phyloP scores from a whole-genome alignment of 768 basidiomycete species.

The Serendipita sp. region DNA sequence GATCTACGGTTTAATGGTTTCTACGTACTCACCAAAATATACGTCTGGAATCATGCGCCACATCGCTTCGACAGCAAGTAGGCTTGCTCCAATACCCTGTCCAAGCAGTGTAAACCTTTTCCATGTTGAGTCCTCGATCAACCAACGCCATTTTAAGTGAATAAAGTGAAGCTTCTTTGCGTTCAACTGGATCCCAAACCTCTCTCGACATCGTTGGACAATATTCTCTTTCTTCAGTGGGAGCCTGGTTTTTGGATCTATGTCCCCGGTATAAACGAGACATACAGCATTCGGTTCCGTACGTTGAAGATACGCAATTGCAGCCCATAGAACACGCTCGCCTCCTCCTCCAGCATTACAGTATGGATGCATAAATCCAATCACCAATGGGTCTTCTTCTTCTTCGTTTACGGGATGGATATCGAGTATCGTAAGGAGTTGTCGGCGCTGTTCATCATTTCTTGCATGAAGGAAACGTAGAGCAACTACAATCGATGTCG shows the following conservation, averaged over 20 bases:
- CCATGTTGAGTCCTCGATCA: conserved; percentile 76
- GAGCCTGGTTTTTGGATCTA: conserved; percentile 34
- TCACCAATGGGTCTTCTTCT: conserved; percentile 20
- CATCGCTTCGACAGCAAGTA: conserved; percentile 73
- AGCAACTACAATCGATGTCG: background rate
- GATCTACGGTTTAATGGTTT: background rate
- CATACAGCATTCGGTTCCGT: conserved; percentile 47
- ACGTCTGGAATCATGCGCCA: conserved; percentile 67
- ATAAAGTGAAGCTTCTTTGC: conserved; percentile 59
- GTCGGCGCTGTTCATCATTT: background rate
- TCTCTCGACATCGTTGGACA: conserved; percentile 38
- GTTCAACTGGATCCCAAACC: conserved; percentile 65
- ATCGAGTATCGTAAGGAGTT: background rate
- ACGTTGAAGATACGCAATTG: conserved; percentile 59
- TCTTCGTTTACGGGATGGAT: background rate
- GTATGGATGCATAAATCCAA: conserved; percentile 92
- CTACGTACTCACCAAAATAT: conserved; percentile 50
- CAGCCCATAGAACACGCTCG: conserved; percentile 90
- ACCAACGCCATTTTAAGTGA: conserved; percentile 49
- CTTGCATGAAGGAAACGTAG: background rate
- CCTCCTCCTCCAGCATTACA: conserved; percentile 97
- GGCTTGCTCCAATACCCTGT: conserved; percentile 79
- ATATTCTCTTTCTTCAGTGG: conserved; percentile 51
- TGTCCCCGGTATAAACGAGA: conserved; percentile 83
- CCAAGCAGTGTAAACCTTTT: conserved; percentile 81